These are phyloP conservation scores for Juglanconis juglandina DNA, from an alignment of 2,329 filamentous ascomycete species.

Conservation along the genomic window DNA sequence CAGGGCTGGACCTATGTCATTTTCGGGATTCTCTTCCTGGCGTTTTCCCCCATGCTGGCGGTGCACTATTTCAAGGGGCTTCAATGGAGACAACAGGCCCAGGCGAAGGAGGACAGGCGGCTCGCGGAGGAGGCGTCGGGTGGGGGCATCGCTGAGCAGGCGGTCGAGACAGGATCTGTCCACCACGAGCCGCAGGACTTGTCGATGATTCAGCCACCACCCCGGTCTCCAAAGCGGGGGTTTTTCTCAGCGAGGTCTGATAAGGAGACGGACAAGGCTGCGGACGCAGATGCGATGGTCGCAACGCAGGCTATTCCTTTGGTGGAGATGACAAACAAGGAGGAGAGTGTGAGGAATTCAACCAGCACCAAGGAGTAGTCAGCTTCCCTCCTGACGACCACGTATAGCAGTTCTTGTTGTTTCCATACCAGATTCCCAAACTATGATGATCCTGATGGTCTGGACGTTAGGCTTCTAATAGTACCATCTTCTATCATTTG, in stretches of 20 bases:
- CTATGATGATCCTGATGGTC: too few species aligned
- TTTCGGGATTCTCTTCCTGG: not conserved
- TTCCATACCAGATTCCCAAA: not conserved
- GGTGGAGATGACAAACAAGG: constrained; percentile 3
- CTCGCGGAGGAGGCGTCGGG: not conserved
- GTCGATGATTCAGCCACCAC: not conserved
- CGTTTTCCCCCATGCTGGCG: constrained; percentile 1
- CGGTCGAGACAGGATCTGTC: not conserved
- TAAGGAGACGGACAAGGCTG: not conserved
- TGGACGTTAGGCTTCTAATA: too few species aligned
- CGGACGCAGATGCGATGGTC: not conserved
- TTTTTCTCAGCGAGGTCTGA: not conserved
- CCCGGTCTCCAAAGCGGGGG: not conserved
- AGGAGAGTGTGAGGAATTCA: not conserved
- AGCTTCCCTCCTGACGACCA: not conserved
- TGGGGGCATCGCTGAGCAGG: not conserved
- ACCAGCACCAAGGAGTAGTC: not conserved
- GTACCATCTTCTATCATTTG: too few species aligned
- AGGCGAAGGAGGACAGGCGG: not conserved
- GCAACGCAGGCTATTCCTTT: not conserved
- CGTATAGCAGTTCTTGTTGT: not conserved
- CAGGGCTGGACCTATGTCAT: constrained; percentile 9
- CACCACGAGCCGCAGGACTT: not conserved
- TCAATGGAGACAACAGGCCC: constrained; percentile 3
- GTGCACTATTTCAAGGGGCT: constrained; percentile 5